Conservation (phyloP, 2,329 filamentous ascomycete genomes). For the Exophiala sp. region DNA sequence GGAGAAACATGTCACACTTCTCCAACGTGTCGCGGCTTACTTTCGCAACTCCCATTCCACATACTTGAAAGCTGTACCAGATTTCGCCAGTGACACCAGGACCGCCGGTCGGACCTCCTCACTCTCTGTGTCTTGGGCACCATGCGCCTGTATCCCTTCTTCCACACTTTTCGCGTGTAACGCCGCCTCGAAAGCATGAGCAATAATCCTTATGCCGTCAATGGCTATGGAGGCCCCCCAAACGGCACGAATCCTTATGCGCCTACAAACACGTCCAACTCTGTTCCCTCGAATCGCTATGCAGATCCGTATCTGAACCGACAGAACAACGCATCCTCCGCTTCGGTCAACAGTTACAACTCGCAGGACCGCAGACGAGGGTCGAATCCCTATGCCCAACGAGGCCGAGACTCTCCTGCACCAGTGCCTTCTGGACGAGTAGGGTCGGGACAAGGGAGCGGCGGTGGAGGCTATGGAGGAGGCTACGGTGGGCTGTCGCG, state of each 20-base stretch:
- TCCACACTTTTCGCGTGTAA: background rate
- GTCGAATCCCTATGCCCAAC: constrained; percentile 26
- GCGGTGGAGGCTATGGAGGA: constrained; percentile 25
- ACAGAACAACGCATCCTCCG: constrained; percentile 26
- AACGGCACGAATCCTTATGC: constrained; percentile 24
- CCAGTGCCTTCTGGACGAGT: constrained; percentile 10
- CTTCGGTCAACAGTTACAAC: constrained; percentile 26
- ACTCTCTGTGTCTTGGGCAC: background rate
- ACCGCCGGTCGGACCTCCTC: too few species aligned
- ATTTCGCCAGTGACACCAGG: too few species aligned
- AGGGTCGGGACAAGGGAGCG: constrained; percentile 15
- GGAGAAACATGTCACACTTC: too few species aligned
- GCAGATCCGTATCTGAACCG: constrained; percentile 22
- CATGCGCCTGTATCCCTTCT: constrained; percentile 5
- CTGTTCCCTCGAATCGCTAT: constrained; percentile 18
- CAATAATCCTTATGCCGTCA: constrained; percentile 24
- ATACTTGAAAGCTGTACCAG: background rate
- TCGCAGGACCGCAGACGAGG: constrained; percentile 24
- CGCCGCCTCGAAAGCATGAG: constrained; percentile 13
- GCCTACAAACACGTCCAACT: constrained; percentile 16
- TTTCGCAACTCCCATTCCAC: background rate
- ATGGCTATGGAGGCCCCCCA: constrained; percentile 14
- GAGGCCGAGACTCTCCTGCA: constrained; percentile 20
- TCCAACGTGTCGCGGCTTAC: too few species aligned
- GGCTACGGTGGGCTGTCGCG: constrained; percentile 18